A percentile compares a stretch with the other conserved stretches of the same genome.
Evolutionary conservation across 805 yeast genomes (phyloP).

Genomic region (Grigorovia transvaalensis): DNA sequence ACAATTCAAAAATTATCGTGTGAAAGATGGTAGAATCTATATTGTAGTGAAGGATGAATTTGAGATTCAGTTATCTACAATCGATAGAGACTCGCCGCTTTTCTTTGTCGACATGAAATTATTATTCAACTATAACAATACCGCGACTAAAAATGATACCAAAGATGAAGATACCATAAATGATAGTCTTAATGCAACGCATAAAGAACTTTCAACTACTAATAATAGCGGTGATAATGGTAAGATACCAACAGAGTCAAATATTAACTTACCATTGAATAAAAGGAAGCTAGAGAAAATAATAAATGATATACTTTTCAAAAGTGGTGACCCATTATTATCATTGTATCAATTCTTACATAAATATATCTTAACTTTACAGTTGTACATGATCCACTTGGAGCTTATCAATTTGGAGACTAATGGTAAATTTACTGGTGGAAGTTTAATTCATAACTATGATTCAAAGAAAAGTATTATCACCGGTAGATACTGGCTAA

Average conservation of each 20-base stretch:
- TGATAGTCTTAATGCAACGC: background rate
- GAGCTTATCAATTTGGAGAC: constrained; percentile 21
- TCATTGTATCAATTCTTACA: constrained; percentile 25
- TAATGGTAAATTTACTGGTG: constrained; percentile 26
- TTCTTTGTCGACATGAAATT: constrained; percentile 71
- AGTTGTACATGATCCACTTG: constrained; percentile 25
- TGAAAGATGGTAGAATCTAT: constrained; percentile 67
- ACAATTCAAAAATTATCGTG: constrained; percentile 50
- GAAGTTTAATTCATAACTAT: constrained; percentile 25
- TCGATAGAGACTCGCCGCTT: constrained; percentile 57
- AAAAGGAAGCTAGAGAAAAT: constrained; percentile 23
- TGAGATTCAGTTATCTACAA: constrained; percentile 68
- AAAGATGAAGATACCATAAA: constrained; percentile 2
- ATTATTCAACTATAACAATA: constrained; percentile 29
- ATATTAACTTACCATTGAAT: constrained; percentile 16
- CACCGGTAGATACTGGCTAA: constrained; percentile 27
- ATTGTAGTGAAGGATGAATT: constrained; percentile 56
- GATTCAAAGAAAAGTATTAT: constrained; percentile 26
- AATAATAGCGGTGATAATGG: background rate
- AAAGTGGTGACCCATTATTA: constrained; percentile 20
- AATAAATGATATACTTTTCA: constrained; percentile 25
- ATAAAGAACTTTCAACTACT: constrained; percentile 3
- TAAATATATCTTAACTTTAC: constrained; percentile 26
- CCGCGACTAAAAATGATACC: background rate
- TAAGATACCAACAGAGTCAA: background rate